Evolutionary conservation across 2,329 filamentous ascomycete species (phyloP).

Genomic region (Talaromyces sp.): DNA sequence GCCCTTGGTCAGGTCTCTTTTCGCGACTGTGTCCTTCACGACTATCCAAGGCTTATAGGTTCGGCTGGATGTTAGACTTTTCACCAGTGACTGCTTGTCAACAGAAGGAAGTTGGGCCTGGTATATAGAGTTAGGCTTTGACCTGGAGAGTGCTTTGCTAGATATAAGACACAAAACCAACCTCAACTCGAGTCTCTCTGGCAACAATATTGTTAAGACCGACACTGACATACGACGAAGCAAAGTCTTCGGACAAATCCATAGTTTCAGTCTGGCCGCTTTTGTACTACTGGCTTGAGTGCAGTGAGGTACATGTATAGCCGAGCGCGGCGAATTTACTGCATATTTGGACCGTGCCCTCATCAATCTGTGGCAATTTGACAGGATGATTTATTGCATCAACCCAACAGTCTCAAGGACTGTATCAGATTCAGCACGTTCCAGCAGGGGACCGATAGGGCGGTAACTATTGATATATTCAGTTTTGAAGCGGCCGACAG

Average conservation of each 20-base stretch:
- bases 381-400: background rate
- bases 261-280: background rate
- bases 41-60: conserved; percentile 18
- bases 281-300: background rate
- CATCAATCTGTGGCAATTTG: background rate
- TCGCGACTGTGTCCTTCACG: conserved; percentile 14
- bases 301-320: background rate
- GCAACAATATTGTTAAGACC: conserved; percentile 20
- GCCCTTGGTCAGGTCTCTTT: conserved; percentile 7
- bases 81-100: background rate
- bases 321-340: background rate
- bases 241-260: background rate
- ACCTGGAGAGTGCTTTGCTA: background rate
- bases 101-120: background rate
- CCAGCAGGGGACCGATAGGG: background rate
- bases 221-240: conserved; percentile 11
- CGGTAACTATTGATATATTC: background rate
- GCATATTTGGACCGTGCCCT: background rate
- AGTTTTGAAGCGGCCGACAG: background rate
- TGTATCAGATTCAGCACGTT: background rate
- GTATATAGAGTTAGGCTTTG: background rate
- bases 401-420: background rate
- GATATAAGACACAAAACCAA: conserved; percentile 6
- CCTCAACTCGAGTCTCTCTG: conserved; percentile 17
- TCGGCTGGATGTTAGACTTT: conserved; percentile 13